Evolutionary conservation across 2,329 filamentous ascomycete species (phyloP).

Genomic region (Didymella sp.): DNA sequence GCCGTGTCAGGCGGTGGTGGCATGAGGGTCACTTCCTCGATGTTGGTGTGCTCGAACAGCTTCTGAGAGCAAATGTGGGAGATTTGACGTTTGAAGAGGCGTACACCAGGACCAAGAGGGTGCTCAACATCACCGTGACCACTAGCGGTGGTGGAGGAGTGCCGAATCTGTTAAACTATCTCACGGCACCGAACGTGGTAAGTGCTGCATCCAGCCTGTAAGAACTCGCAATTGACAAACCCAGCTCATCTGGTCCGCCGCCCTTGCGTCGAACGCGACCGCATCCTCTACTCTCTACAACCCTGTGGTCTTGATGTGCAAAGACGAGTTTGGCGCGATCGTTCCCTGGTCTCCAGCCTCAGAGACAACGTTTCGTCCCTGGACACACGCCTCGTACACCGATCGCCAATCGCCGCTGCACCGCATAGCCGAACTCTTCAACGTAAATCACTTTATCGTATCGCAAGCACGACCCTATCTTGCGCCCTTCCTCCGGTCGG

Average conservation of each 20-base stretch:
- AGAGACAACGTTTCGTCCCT: constrained; percentile 71
- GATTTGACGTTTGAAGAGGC: constrained; percentile 94
- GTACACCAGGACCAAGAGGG: constrained; percentile 80
- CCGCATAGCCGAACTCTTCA: constrained; percentile 82
- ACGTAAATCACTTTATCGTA: constrained; percentile 94
- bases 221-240: constrained; percentile 18
- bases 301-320: constrained; percentile 75
- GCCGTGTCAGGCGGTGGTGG: constrained; percentile 73
- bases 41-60: constrained; percentile 79
- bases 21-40: constrained; percentile 85
- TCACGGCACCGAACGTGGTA: constrained; percentile 92
- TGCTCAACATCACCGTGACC: constrained; percentile 90
- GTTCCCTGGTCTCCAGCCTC: constrained; percentile 72
- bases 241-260: constrained; percentile 80
- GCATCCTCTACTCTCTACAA: constrained; percentile 71
- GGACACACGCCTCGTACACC: constrained; percentile 67
- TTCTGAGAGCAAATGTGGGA: constrained; percentile 83
- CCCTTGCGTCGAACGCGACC: constrained; percentile 76
- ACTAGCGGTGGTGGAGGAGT: constrained; percentile 76
- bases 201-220: constrained; percentile 56
- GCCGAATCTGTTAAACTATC: constrained; percentile 86
- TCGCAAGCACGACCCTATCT: constrained; percentile 91
- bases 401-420: constrained; percentile 72
- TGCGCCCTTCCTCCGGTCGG: constrained; percentile 81
- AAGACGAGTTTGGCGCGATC: constrained; percentile 74